phyloP scores from a whole-genome alignment of 805 yeast species.

The Teunomyces funiuensis region DNA sequence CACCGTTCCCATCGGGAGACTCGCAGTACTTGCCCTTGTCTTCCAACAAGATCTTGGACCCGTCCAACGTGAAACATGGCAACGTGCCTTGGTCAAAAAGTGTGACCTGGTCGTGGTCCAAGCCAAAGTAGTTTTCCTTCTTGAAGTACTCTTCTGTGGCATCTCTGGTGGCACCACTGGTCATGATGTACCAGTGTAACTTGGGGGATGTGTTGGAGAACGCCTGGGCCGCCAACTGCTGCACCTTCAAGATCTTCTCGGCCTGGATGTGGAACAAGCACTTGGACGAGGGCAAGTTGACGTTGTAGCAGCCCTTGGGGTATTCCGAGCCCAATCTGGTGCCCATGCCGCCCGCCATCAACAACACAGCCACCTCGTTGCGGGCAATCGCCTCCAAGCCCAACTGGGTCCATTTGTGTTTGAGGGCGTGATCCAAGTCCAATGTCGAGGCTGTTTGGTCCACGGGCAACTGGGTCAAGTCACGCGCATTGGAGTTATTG shows the following conservation, averaged over 20 bases:
- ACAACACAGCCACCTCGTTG: conserved; percentile 81
- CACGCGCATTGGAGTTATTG: conserved; percentile 19
- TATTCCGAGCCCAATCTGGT: conserved; percentile 84
- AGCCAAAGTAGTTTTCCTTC: conserved; percentile 68
- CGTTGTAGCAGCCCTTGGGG: conserved; percentile 94
- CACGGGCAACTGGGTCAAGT: conserved; percentile 51
- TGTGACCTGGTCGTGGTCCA: conserved; percentile 54
- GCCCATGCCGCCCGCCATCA: conserved; percentile 99
- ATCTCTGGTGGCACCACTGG: conserved; percentile 80
- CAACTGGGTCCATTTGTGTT: conserved; percentile 38
- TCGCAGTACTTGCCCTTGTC: conserved; percentile 58
- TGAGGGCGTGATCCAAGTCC: conserved; percentile 33
- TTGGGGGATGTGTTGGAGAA: conserved; percentile 21
- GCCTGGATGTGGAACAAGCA: conserved; percentile 92
- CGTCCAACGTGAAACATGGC: conserved; percentile 80
- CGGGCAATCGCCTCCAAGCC: conserved; percentile 71
- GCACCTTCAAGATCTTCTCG: conserved; percentile 71
- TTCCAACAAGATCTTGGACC: conserved; percentile 66
- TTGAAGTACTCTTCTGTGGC: conserved; percentile 73
- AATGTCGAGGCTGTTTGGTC: conserved; percentile 48
- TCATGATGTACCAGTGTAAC: conserved; percentile 91
- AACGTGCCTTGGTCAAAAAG: conserved; percentile 95
- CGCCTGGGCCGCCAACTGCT: conserved; percentile 47
- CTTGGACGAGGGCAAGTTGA: conserved; percentile 80
- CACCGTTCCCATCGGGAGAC: conserved; percentile 99